Percentiles rank a stretch among this genome's conserved stretches.
These are phyloP conservation scores for Parachlorella kessleri DNA, from an alignment of 139 green algal species.

Conservation along the genomic window DNA sequence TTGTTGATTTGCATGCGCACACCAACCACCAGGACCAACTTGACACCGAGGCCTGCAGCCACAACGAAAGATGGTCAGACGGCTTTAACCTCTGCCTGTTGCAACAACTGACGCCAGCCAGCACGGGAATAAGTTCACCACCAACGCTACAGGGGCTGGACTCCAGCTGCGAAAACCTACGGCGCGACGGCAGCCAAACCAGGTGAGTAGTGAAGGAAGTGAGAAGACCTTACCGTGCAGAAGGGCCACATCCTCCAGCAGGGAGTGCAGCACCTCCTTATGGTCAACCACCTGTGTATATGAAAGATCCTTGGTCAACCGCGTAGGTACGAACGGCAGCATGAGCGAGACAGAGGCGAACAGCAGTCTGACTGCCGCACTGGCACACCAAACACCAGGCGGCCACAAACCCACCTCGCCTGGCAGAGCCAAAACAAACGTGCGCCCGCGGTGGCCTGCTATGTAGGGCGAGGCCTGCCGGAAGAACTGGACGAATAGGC, in stretches of 20 bases:
- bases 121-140: too few relatives aligned
- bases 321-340: background rate
- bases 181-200: too few relatives aligned
- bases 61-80: too few relatives aligned
- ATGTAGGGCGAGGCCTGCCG: constrained; percentile 90
- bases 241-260: constrained; percentile 79
- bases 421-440: constrained; percentile 95
- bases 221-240: constrained; percentile 77
- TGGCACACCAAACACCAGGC: constrained; percentile 32
- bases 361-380: too few relatives aligned
- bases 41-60: constrained; percentile 74
- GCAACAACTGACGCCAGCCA: too few relatives aligned
- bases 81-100: too few relatives aligned
- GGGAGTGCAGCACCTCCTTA: constrained; percentile 31
- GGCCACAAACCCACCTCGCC: constrained; percentile 65
- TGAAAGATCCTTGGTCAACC: background rate
- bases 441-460: constrained; percentile 79
- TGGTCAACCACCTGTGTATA: constrained; percentile 28
- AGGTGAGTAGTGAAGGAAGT: too few relatives aligned
- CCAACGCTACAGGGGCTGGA: too few relatives aligned
- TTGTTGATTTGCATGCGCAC: constrained; percentile 56
- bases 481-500: constrained; percentile 52
- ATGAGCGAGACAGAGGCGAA: too few relatives aligned
- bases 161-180: too few relatives aligned
- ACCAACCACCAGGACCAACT: constrained; percentile 90